Conservation (phyloP, 177 flowering plant species). For the Vitis hybrid region DNA sequence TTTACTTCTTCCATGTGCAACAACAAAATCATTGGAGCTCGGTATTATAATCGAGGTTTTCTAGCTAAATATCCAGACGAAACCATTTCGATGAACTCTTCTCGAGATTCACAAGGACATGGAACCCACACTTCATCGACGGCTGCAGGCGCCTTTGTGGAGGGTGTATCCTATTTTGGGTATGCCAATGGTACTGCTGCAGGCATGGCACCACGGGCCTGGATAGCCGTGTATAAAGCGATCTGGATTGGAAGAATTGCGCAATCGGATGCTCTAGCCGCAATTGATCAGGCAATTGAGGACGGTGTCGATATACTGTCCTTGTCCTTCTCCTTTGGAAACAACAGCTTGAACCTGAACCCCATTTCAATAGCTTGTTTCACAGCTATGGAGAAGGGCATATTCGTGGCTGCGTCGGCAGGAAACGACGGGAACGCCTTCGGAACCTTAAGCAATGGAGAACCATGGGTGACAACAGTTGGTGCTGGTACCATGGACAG, state of each 20-base stretch:
- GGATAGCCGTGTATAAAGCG: slow-evolving; percentile 59
- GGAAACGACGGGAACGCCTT: slow-evolving; percentile 48
- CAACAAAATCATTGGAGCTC: slow-evolving; percentile 56
- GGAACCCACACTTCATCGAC: slow-evolving; percentile 56
- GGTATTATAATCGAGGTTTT: slow-evolving; percentile 43
- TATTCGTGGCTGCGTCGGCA: slow-evolving; percentile 40
- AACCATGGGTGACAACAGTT: slow-evolving; percentile 51
- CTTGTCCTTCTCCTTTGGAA: slow-evolving; percentile 31
- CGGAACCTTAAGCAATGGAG: slow-evolving; percentile 37
- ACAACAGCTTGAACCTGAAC: slow-evolving; percentile 13
- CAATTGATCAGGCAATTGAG: slow-evolving; percentile 55
- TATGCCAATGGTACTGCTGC: slow-evolving; percentile 53
- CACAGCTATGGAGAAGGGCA: slow-evolving; percentile 58
- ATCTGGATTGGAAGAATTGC: slow-evolving; percentile 25
- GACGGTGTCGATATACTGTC: slow-evolving; percentile 64
- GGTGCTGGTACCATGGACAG: slow-evolving; percentile 53
- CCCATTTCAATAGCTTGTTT: slow-evolving; percentile 54
- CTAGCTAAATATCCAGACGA: slow-evolving; percentile 18
- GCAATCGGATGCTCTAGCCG: slow-evolving; percentile 54
- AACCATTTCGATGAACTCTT: slow-evolving; percentile 27
- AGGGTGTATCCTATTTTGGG: slow-evolving; percentile 44
- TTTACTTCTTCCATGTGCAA: slow-evolving; percentile 55
- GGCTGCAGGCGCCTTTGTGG: slow-evolving; percentile 44
- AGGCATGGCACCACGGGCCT: slow-evolving; percentile 58
- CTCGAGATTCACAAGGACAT: slow-evolving; percentile 51